Evolutionary conservation across 805 yeast genomes (phyloP).

Genomic region (Cyberlindnera lachancei): DNA sequence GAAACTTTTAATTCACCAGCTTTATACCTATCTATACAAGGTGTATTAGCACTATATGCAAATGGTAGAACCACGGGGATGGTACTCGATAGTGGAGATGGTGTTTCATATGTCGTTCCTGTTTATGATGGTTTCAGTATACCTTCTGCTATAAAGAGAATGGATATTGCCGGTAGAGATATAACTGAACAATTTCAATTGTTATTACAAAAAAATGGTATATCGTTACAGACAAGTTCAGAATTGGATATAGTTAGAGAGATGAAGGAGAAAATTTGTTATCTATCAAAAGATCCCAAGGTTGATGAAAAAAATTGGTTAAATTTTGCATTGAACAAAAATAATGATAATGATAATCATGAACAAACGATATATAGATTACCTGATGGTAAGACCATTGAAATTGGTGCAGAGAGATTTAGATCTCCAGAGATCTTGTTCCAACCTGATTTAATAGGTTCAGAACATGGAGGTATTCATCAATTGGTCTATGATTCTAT

Average conservation of each 20-base stretch:
- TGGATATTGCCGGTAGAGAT: slow-evolving; percentile 83
- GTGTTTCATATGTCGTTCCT: slow-evolving; percentile 82
- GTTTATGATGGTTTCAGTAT: slow-evolving; percentile 84
- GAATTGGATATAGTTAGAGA: slow-evolving; percentile 76
- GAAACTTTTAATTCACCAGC: slow-evolving; percentile 87
- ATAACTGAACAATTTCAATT: slow-evolving; percentile 68
- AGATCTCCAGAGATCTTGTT: slow-evolving; percentile 79
- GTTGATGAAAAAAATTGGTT: slow-evolving; percentile 47
- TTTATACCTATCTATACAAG: slow-evolving; percentile 89
- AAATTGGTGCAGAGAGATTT: slow-evolving; percentile 60
- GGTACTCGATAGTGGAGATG: slow-evolving; percentile 89
- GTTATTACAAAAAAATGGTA: slow-evolving; percentile 65
- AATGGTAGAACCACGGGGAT: slow-evolving; percentile 88
- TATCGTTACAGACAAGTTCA: slow-evolving; percentile 56
- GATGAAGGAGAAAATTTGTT: slow-evolving; percentile 73
- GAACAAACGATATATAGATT: slow-evolving; percentile 37
- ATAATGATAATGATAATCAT: slow-evolving; percentile 4
- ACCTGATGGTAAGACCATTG: slow-evolving; percentile 78
- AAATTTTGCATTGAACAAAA: background rate
- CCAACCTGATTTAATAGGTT: slow-evolving; percentile 70
- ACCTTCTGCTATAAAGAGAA: slow-evolving; percentile 61
- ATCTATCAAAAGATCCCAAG: slow-evolving; percentile 47
- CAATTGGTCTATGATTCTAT: slow-evolving; percentile 59
- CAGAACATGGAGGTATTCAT: slow-evolving; percentile 64
- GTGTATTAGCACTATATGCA: slow-evolving; percentile 79